Conservation (phyloP, 2,329 filamentous ascomycete species). For the Fusarium coffeatum region DNA sequence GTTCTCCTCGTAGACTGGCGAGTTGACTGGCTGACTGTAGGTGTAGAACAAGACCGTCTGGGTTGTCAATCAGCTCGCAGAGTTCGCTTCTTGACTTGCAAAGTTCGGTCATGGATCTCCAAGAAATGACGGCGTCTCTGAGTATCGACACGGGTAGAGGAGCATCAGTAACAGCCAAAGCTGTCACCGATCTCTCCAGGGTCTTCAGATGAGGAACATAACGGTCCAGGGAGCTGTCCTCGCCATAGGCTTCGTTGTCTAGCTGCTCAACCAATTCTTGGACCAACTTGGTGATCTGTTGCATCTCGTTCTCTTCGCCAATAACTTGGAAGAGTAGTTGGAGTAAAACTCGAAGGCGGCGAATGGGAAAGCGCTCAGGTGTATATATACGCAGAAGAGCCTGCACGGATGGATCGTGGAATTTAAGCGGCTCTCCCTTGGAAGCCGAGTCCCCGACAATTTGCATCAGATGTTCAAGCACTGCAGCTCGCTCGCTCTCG, state of each 20-base stretch:
- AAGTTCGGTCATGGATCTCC: conserved; percentile 57
- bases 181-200: conserved; percentile 58
- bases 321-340: conserved; percentile 61
- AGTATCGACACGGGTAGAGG: conserved; percentile 49
- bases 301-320: conserved; percentile 56
- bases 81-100: conserved; percentile 57
- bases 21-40: conserved; percentile 64
- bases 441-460: conserved; percentile 56
- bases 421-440: conserved; percentile 51
- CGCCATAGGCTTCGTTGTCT: conserved; percentile 53
- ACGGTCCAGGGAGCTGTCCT: conserved; percentile 58
- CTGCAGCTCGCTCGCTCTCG: conserved; percentile 65
- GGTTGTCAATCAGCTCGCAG: conserved; percentile 60
- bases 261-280: conserved; percentile 54
- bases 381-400: conserved; percentile 63
- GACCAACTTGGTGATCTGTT: conserved; percentile 55
- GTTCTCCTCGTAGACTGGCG: conserved; percentile 63
- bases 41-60: conserved; percentile 61
- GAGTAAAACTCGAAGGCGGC: conserved; percentile 64
- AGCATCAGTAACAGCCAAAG: conserved; percentile 54
- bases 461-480: conserved; percentile 70
- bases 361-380: conserved; percentile 62
- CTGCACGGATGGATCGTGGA: conserved; percentile 60
- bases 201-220: conserved; percentile 63
- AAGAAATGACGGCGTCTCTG: conserved; percentile 55